A percentile compares a stretch with the other conserved stretches of the same genome.
These are phyloP conservation scores for Mycena albidolilacea DNA, from an alignment of 768 basidiomycete species.

Conservation along the genomic window DNA sequence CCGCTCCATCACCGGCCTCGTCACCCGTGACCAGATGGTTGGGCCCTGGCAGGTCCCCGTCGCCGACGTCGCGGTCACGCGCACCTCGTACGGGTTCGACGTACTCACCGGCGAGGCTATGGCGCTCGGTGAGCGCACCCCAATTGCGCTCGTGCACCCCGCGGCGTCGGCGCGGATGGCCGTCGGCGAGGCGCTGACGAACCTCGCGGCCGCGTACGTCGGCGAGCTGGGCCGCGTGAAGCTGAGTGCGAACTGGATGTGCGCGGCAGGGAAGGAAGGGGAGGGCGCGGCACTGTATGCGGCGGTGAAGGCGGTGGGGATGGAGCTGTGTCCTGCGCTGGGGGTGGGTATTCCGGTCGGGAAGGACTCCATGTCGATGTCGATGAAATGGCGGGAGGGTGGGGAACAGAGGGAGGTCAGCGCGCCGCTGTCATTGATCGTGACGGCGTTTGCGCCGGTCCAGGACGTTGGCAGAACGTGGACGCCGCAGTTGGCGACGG, in stretches of 20 bases:
- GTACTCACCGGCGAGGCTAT: slow-evolving; percentile 92
- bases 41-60: slow-evolving; percentile 99
- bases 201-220: slow-evolving; percentile 87
- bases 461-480: slow-evolving; percentile 85
- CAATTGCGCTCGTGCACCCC: slow-evolving; percentile 84
- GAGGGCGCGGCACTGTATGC: slow-evolving; percentile 93
- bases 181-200: slow-evolving; percentile 93
- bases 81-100: slow-evolving; percentile 90
- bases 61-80: slow-evolving; percentile 75
- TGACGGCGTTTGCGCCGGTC: slow-evolving; percentile 95
- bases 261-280: slow-evolving; percentile 89
- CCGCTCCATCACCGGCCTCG: slow-evolving; percentile 86
- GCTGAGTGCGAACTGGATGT: slow-evolving; percentile 99
- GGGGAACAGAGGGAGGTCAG: slow-evolving; percentile 85
- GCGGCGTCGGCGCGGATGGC: slow-evolving; percentile 97
- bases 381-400: slow-evolving; percentile 89
- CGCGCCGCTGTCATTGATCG: slow-evolving; percentile 92
- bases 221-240: slow-evolving; percentile 83
- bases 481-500: slow-evolving; percentile 90
- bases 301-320: slow-evolving; percentile 90
- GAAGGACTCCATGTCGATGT: slow-evolving; percentile 99
- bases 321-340: slow-evolving; percentile 93
- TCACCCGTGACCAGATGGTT: slow-evolving; percentile 98
- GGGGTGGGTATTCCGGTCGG: slow-evolving; percentile 98
- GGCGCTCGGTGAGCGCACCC: slow-evolving; percentile 98